Base-by-base conservation (phyloP, 1,284 basidiomycete genomes). In the Cystobasidiaceae sp. region DNA sequence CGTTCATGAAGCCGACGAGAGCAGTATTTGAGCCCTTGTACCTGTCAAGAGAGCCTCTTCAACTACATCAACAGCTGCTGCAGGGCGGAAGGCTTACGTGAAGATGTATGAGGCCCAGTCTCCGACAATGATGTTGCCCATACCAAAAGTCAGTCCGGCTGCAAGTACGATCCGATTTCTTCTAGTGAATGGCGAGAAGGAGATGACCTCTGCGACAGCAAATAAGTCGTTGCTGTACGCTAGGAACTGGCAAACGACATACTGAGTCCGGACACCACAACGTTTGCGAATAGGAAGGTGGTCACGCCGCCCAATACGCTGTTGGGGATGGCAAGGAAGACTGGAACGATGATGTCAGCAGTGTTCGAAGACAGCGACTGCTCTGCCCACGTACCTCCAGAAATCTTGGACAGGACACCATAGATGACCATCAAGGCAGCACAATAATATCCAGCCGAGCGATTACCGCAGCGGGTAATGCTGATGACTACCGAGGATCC, bases 251-350 rank as follows among this genome's bases (percentile, higher is more conserved):
- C n/a, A n/a, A n/a, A n/a, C n/a, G n/a, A n/a, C n/a, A n/a, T n/a
- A n/a, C n/a, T 83, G 39, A 89, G 68, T 51, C 90, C 89, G 0
- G 86, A 87, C 15, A 73, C 72, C 7, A 75, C 74, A 19, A 80
- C 79, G 0, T 74, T 71, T 23, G 75, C 75, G 67, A 79, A 79
- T 15, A 79, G 71, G 68, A 78, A 89, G 2, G 88, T 89, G 13
- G 87, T 90, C 2, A 90, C 86, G 4, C 89, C 89, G 2, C 90
- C 90, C 0, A 93, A 81, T 8, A 92, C 87, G 0, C 88, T 79
- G 70, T 88, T 86, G 0, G 90, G 90, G 66, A 90, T 83, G 45
- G 62, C 69, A 2, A 70, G 52, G 25, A 76, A 68, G 13, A 68
- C 51, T n/a, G n/a, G n/a, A n/a, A n/a, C n/a, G n/a, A n/a, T n/a